Evolutionary conservation across 192 early-diverging fungal genomes (phyloP), one percentile per base, ranked within the genome.

Genomic region (Coemansia sp.): DNA sequence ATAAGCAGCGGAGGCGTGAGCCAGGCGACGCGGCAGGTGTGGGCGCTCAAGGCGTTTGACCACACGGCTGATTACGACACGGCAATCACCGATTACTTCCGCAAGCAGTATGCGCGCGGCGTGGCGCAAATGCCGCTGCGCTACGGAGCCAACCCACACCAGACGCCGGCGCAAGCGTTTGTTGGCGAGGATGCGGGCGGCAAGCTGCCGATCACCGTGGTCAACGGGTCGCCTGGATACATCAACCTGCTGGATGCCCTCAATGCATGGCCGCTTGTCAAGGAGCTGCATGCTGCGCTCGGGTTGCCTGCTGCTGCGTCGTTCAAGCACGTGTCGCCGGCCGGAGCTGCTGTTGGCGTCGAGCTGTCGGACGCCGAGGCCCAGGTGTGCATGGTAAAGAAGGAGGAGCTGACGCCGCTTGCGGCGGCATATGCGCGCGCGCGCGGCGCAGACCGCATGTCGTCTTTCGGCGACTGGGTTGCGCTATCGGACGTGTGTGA

Each of bases 281-380:
- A 98, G 87, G 97, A 99, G 72, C 89, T 99, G 34, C 86, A 88
- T 62, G 68, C 83, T 48, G 93, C 95, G 23, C 85, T 93, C 8
- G 87, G 87, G n/a, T 73, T 95, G 58, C 90, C 97, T 35, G 97
- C 97, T 33, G 95, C 96, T 51, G 96, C 96, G 52, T 97, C 94
- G 40, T 99, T 99, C 89, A 98, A 99, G 85, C 97, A 99, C 74
- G 95, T 97, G 37, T 95, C 94, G 34, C 97, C 97, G 28, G 97
- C 97, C 51, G 97, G 97, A 68, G 97, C 95, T 34, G 95, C 97
- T 51, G 91, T 99, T 57, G 95, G 90, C 21, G 78, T 91, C 23
- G 89, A 92, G 5, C 81, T 99, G 40, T 68, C 95, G 21, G 91
- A 89, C 26, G 85, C 84, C 52, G 97, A 99, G 80, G 87, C 87